These are phyloP conservation scores for Talaromyces thailandensis DNA, from an alignment of 495 filamentous ascomycete genomes.

Conservation along the genomic window DNA sequence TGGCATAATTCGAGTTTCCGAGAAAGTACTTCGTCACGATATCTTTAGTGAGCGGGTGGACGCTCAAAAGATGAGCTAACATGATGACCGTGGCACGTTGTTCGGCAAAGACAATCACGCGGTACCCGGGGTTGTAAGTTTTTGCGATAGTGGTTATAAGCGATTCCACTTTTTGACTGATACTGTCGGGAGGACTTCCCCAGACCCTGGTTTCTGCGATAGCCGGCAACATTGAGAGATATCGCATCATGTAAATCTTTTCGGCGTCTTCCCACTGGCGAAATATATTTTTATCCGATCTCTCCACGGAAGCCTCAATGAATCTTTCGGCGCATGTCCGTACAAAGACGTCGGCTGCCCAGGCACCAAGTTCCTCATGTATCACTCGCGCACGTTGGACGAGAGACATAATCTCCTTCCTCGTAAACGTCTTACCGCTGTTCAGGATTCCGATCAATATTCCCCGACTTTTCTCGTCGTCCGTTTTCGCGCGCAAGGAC, in stretches of 20 bases:
- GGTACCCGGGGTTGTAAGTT: slow-evolving; percentile 36
- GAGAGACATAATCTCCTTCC: slow-evolving; percentile 53
- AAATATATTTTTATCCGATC: slow-evolving; percentile 4
- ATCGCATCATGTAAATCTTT: slow-evolving; percentile 47
- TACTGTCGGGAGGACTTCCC: slow-evolving; percentile 5
- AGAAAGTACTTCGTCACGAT: slow-evolving; percentile 53
- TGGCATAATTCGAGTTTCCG: slow-evolving; percentile 51
- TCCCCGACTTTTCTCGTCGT: slow-evolving; percentile 15
- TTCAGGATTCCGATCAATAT: slow-evolving; percentile 37
- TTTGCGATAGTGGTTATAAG: slow-evolving; percentile 46
- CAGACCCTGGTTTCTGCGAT: slow-evolving; percentile 17
- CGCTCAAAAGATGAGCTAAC: slow-evolving; percentile 54
- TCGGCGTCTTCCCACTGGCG: slow-evolving; percentile 25
- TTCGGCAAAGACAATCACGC: slow-evolving; percentile 71
- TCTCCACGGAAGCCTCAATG: slow-evolving; percentile 21
- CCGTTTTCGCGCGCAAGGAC: slow-evolving; percentile 33
- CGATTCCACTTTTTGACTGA: slow-evolving; percentile 45
- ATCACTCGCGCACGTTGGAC: slow-evolving; percentile 41
- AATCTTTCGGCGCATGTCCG: slow-evolving; percentile 43
- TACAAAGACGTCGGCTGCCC: slow-evolving; percentile 68
- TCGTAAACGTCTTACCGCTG: slow-evolving; percentile 52
- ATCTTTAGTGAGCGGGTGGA: slow-evolving; percentile 46
- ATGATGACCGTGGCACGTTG: slow-evolving; percentile 63
- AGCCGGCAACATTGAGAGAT: slow-evolving; percentile 37
- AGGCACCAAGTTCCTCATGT: slow-evolving; percentile 58